Conservation (phyloP, 2,329 filamentous ascomycete genomes). For the Fusarium sambucinum region DNA sequence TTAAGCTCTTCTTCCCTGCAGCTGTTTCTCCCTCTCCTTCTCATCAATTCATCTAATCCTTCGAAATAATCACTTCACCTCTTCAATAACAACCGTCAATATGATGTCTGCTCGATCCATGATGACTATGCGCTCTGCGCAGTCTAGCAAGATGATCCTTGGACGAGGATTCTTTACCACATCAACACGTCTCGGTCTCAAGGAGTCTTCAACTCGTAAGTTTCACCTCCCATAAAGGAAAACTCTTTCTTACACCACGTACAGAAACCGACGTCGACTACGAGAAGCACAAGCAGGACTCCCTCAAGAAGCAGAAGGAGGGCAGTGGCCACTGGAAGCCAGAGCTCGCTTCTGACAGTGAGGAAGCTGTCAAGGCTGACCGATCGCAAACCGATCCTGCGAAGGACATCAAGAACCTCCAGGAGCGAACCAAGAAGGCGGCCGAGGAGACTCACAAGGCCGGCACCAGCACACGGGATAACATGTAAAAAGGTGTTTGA, state of each 20-base stretch:
- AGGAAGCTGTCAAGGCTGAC: constrained; percentile 81
- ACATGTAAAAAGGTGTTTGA: constrained; percentile 51
- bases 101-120: constrained; percentile 45
- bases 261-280: constrained; percentile 56
- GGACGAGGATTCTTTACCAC: constrained; percentile 47
- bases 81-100: constrained; percentile 2
- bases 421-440: constrained; percentile 69
- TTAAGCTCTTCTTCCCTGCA: constrained; percentile 33
- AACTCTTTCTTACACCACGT: constrained; percentile 1
- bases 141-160: constrained; percentile 38
- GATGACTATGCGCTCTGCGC: constrained; percentile 44
- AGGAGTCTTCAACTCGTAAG: constrained; percentile 55
- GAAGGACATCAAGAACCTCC: constrained; percentile 62
- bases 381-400: constrained; percentile 52
- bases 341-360: constrained; percentile 81
- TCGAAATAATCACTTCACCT: neutral
- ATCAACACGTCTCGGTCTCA: constrained; percentile 49
- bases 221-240: constrained; percentile 12
- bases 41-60: constrained; percentile 1
- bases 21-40: neutral
- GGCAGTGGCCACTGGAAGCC: constrained; percentile 82
- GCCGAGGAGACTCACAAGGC: constrained; percentile 61
- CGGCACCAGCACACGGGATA: constrained; percentile 63
- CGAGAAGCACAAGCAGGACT: constrained; percentile 72
- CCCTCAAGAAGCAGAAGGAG: constrained; percentile 73